A percentile compares a stretch with the other conserved stretches of the same genome.
These are phyloP conservation scores for Pyricularia pennisetigena DNA, from an alignment of 2,329 filamentous ascomycete species.

Conservation along the genomic window DNA sequence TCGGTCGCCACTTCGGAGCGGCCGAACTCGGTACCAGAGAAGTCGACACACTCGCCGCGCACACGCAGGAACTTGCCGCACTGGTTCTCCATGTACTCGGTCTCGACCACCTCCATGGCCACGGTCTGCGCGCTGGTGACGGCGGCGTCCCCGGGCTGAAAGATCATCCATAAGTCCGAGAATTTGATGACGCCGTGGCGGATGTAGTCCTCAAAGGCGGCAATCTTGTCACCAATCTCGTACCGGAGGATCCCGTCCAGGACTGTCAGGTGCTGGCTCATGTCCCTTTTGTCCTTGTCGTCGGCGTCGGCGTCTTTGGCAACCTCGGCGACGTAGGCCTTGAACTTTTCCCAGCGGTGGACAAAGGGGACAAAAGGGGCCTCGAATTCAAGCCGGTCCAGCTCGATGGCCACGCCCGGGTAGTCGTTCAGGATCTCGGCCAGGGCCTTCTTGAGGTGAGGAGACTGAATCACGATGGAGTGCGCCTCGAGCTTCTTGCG, in stretches of 20 bases:
- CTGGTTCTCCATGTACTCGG: conserved; percentile 24
- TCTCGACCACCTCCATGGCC: conserved; percentile 27
- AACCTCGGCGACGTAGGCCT: conserved; percentile 27
- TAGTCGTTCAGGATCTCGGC: conserved; percentile 45
- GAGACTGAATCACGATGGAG: conserved; percentile 55
- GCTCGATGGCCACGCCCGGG: conserved; percentile 46
- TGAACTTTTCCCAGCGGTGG: conserved; percentile 49
- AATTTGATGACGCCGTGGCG: conserved; percentile 43
- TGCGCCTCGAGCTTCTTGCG: conserved; percentile 51
- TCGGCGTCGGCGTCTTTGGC: neutral
- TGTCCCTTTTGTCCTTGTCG: conserved; percentile 26
- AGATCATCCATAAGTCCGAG: conserved; percentile 41
- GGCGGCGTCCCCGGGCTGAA: conserved; percentile 32
- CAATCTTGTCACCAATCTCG: conserved; percentile 40
- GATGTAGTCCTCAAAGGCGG: conserved; percentile 39
- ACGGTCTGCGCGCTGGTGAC: conserved; percentile 26
- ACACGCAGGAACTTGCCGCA: conserved; percentile 29
- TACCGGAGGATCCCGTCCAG: conserved; percentile 35
- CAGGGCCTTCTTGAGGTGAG: conserved; percentile 47
- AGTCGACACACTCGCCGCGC: conserved; percentile 32
- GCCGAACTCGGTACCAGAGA: conserved; percentile 37
- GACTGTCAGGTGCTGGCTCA: conserved; percentile 35
- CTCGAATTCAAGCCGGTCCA: conserved; percentile 51
- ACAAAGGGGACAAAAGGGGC: conserved; percentile 55
- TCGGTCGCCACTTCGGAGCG: conserved; percentile 22